phyloP scores from a whole-genome alignment of 805 yeast species.

The Candida krabiensis region DNA sequence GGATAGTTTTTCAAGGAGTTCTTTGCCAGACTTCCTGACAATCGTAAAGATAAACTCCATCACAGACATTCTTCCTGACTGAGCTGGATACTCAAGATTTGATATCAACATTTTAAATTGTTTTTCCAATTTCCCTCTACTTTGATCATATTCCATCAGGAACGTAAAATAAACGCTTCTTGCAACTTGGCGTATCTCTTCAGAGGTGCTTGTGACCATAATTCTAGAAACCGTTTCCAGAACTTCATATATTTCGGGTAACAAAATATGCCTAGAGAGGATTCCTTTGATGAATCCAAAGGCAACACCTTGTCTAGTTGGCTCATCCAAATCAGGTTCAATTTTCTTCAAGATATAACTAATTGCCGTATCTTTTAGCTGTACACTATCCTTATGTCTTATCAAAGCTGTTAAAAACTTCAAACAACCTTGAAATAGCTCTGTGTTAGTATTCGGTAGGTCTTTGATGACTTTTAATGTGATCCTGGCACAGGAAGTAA shows the following conservation, averaged over 20 bases:
- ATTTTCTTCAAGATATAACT: conserved; percentile 71
- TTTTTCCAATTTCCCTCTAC: conserved; percentile 77
- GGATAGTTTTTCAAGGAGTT: conserved; percentile 58
- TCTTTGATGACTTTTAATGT: conserved; percentile 67
- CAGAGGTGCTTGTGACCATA: conserved; percentile 87
- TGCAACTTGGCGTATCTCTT: conserved; percentile 79
- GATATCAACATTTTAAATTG: conserved; percentile 79
- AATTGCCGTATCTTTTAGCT: conserved; percentile 67
- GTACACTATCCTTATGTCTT: conserved; percentile 64
- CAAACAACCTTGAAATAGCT: conserved; percentile 76
- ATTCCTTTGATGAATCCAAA: conserved; percentile 80
- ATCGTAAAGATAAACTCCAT: conserved; percentile 81
- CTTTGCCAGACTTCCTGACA: conserved; percentile 61
- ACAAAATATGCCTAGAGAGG: conserved; percentile 67
- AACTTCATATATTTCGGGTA: conserved; percentile 88
- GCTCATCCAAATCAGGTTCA: conserved; percentile 87
- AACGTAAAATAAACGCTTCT: conserved; percentile 82
- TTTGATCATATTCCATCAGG: conserved; percentile 92
- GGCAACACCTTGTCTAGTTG: conserved; percentile 83
- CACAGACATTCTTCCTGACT: conserved; percentile 84
- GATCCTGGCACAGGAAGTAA: conserved; percentile 60
- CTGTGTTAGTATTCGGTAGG: conserved; percentile 74
- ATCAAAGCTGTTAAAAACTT: conserved; percentile 71
- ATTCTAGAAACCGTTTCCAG: conserved; percentile 79
- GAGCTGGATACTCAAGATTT: conserved; percentile 81